Evolutionary conservation across 2,329 filamentous ascomycete species (phyloP).

Genomic region (Alternaria sp.): DNA sequence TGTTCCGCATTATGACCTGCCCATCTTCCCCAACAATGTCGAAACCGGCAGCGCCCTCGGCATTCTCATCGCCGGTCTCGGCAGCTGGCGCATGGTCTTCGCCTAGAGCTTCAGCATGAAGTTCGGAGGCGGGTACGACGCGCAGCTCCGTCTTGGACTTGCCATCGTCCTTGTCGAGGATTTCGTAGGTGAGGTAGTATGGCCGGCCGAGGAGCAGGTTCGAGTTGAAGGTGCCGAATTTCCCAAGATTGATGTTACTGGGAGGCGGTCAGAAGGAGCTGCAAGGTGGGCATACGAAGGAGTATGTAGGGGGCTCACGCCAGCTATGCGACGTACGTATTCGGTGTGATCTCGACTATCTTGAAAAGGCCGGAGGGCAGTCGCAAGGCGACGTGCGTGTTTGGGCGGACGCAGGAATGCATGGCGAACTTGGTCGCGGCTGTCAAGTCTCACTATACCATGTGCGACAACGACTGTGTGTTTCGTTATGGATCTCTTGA

Average conservation of each 20-base stretch:
- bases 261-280: conserved; percentile 14
- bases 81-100: conserved; percentile 56
- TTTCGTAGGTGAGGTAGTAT: conserved; percentile 89
- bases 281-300: neutral
- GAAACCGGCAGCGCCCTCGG: conserved; percentile 49
- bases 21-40: conserved; percentile 60
- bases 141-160: conserved; percentile 75
- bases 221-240: conserved; percentile 89
- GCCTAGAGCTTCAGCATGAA: conserved; percentile 80
- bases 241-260: conserved; percentile 87
- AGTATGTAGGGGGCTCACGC: conserved; percentile 39
- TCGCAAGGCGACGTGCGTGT: conserved; percentile 63
- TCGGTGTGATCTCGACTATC: conserved; percentile 67
- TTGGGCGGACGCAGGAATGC: conserved; percentile 59
- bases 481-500: neutral
- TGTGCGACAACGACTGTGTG: conserved; percentile 5
- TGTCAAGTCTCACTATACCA: conserved; percentile 15
- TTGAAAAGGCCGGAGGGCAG: conserved; percentile 67
- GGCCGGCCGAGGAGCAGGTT: conserved; percentile 92
- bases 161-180: conserved; percentile 73
- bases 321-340: conserved; percentile 66
- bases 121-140: conserved; percentile 79
- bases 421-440: conserved; percentile 38
- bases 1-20: conserved; percentile 65
- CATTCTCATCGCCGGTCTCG: conserved; percentile 46